Conservation (phyloP, 2,329 filamentous ascomycete species). For the Aspergillus versicolor region DNA sequence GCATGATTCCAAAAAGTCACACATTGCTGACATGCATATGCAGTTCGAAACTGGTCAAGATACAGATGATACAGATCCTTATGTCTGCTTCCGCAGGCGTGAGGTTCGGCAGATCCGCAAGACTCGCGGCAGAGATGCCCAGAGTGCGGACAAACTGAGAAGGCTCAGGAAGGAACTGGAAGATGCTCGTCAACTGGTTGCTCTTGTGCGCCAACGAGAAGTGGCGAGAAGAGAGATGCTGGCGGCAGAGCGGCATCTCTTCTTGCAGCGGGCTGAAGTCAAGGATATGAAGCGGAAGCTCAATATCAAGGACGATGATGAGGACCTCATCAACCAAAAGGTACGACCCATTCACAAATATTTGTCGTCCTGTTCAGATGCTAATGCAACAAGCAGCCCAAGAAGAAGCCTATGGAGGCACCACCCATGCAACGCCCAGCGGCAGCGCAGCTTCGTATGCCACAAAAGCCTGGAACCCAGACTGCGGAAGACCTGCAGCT, state of each 20-base stretch:
- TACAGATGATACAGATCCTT: slow-evolving; percentile 92
- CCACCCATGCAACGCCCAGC: slow-evolving; percentile 62
- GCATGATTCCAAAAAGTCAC: not conserved
- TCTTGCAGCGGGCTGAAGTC: slow-evolving; percentile 76
- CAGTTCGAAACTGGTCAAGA: slow-evolving; percentile 88
- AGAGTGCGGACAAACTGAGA: slow-evolving; percentile 92
- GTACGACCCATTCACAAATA: slow-evolving; percentile 50
- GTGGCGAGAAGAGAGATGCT: slow-evolving; percentile 74
- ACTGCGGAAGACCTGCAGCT: slow-evolving; percentile 77
- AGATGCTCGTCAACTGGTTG: slow-evolving; percentile 77
- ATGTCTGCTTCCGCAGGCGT: slow-evolving; percentile 94
- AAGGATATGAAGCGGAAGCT: slow-evolving; percentile 87
- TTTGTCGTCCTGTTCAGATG: slow-evolving; percentile 34
- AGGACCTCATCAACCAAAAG: slow-evolving; percentile 93
- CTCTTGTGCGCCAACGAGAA: slow-evolving; percentile 77
- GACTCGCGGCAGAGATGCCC: slow-evolving; percentile 88
- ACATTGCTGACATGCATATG: slow-evolving; percentile 17
- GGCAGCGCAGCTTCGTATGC: slow-evolving; percentile 66
- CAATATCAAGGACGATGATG: slow-evolving; percentile 87
- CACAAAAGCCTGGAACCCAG: slow-evolving; percentile 68
- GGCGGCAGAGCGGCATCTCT: slow-evolving; percentile 71
- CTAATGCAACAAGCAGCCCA: slow-evolving; percentile 58
- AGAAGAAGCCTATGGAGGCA: slow-evolving; percentile 65
- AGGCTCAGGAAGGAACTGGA: slow-evolving; percentile 88
- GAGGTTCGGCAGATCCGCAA: slow-evolving; percentile 94